phyloP scores from a whole-genome alignment of 176 grass and related monocot genomes.

The Aegilops sharonensis region DNA sequence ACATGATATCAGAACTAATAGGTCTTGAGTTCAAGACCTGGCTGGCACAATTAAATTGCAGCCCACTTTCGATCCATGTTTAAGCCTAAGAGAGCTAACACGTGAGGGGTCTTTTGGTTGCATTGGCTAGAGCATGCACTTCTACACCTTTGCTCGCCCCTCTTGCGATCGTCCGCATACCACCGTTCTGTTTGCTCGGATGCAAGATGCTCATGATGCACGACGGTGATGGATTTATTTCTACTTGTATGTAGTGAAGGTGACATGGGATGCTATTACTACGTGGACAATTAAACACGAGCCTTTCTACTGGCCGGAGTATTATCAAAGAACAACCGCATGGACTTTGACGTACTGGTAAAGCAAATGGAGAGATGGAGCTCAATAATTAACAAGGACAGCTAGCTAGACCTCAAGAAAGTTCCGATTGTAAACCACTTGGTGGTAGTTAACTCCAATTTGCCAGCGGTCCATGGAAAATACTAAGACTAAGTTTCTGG shows the following conservation, averaged over 20 bases:
- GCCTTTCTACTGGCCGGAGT: not conserved
- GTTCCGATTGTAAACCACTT: not conserved
- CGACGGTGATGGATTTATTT: not conserved
- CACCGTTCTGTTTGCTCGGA: not conserved
- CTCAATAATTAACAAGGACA: too few relatives aligned
- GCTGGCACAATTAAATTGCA: too few relatives aligned
- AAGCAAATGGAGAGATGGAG: not conserved
- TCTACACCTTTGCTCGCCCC: not conserved
- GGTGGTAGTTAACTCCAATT: not conserved
- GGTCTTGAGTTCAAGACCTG: too few relatives aligned
- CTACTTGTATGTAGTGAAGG: not conserved
- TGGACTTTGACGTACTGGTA: not conserved
- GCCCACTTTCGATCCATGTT: too few relatives aligned
- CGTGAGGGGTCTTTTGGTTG: too few relatives aligned
- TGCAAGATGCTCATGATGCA: not conserved
- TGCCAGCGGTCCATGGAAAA: not conserved
- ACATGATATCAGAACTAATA: too few relatives aligned
- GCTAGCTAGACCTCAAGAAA: not conserved
- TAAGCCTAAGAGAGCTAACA: too few relatives aligned
- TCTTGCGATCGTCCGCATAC: conserved; percentile 22
- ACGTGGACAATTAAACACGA: not conserved
- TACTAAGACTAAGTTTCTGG: not conserved
- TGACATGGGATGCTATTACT: not conserved
- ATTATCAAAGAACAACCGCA: not conserved
- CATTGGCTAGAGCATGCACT: too few relatives aligned